These are phyloP conservation scores for Monosporascus sp. DNA, from an alignment of 2,329 filamentous ascomycete genomes.

Conservation along the genomic window DNA sequence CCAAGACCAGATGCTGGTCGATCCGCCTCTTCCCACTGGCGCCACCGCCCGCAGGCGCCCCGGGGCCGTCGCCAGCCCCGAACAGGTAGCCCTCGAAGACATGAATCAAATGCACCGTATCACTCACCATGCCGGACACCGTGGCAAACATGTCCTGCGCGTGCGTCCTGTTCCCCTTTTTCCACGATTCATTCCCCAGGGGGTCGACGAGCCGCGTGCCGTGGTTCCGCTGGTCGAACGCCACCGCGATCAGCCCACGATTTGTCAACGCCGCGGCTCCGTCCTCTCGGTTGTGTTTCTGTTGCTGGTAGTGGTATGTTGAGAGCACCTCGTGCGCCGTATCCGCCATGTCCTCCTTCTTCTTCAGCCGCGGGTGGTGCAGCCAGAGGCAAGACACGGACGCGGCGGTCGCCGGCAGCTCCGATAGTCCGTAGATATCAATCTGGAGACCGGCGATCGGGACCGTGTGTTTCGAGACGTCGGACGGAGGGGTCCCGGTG, in stretches of 20 bases:
- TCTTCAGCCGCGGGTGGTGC: constrained; percentile 71
- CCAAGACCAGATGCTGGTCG: constrained; percentile 68
- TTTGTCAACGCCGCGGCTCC: constrained; percentile 20
- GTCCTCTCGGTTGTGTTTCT: constrained; percentile 14
- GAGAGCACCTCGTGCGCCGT: constrained; percentile 64
- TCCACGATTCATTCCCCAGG: constrained; percentile 72
- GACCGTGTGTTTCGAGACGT: constrained; percentile 59
- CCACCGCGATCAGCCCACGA: constrained; percentile 68
- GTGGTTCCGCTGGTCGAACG: constrained; percentile 93
- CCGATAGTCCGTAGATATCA: constrained; percentile 74
- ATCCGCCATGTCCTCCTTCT: constrained; percentile 67
- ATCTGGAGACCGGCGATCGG: constrained; percentile 74
- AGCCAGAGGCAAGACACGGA: constrained; percentile 82
- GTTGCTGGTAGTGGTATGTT: constrained; percentile 55
- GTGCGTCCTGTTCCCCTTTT: constrained; percentile 70
- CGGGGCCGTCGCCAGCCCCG: constrained; percentile 28
- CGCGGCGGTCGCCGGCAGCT: constrained; percentile 51
- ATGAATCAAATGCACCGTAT: constrained; percentile 71
- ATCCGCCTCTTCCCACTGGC: constrained; percentile 28
- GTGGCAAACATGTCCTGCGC: constrained; percentile 88
- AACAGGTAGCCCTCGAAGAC: constrained; percentile 73
- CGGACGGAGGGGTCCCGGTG: constrained; percentile 13
- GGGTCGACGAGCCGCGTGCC: constrained; percentile 65
- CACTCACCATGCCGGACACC: constrained; percentile 67
- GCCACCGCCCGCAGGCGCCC: constrained; percentile 25